Base-by-base conservation (phyloP, 2,329 filamentous ascomycete genomes). In the Ceratocystis cacaofunesta region DNA sequence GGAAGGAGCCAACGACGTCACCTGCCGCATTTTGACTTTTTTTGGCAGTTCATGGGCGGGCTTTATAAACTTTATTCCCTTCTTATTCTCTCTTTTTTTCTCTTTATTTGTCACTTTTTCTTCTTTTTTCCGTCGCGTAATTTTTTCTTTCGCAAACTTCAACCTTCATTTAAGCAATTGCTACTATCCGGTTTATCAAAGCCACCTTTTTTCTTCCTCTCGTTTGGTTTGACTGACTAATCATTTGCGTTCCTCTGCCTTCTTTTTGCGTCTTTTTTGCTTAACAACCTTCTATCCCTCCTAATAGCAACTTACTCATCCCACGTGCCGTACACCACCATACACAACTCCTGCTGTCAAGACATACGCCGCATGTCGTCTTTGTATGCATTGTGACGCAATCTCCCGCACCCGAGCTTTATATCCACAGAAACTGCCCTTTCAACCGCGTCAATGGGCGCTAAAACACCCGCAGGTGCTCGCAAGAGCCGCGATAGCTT, bases 1-100 rank as follows among this genome's bases (percentile, higher is more conserved):
- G 52, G 52, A 63, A 63, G 64, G 43, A 63, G 28, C n/a, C 61
- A 41, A 25, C 65, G 65, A 66, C 65, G 61, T 66, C 60, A 63
- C 65, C 61, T 58, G 36, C 44, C 30, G 25, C 48, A 63, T 63
- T 61, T 61, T 64, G 50, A 19, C 57, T 19, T 64, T 55, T 52
- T 44, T 52, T 28, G 5, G 15, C 6, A 19, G 19, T 63, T 52
- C 8, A 52, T 61, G 5, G 46, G 30, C 57, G 5, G 46, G 30
- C 57, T 61, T 25, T 32, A 25, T 64, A 44, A 41, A 19, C 44
- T 64, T 60, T 36, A 57, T 57, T 60, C 48, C n/a, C 25, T 22
- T 17, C n/a, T 22, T n/a, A 36, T 55, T 25, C 12, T 10, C 2
- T 30, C 8, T 22, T 22, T 25, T 44, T 30, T 15, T 46, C 5